phyloP scores from a whole-genome alignment of 495 filamentous ascomycete genomes.

The Lepraria neglecta region DNA sequence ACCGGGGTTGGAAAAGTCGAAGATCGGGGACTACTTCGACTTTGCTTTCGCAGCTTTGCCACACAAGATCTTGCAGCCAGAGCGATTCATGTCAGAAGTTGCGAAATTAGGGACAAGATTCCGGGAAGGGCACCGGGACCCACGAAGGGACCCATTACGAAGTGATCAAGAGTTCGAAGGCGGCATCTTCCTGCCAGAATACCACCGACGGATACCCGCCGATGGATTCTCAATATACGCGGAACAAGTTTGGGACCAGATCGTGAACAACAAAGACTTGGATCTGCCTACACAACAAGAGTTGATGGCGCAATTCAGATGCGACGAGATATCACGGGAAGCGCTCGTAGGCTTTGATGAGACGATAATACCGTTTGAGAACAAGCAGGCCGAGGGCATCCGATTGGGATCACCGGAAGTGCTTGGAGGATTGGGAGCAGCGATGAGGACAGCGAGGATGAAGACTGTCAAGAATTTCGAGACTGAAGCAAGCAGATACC shows the following conservation, averaged over 20 bases:
- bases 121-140: conserved; percentile 65
- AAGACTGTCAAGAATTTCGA: conserved; percentile 79
- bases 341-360: conserved; percentile 79
- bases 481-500: conserved; percentile 83
- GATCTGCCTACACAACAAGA: conserved; percentile 97
- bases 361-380: conserved; percentile 75
- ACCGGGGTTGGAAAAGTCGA: conserved; percentile 74
- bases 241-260: conserved; percentile 93
- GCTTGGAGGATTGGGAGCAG: conserved; percentile 66
- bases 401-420: conserved; percentile 64
- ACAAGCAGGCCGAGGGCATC: conserved; percentile 67
- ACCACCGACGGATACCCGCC: conserved; percentile 90
- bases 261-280: conserved; percentile 95
- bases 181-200: conserved; percentile 84
- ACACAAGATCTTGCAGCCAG: conserved; percentile 92
- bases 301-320: conserved; percentile 91
- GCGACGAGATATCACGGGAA: conserved; percentile 89
- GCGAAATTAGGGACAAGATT: conserved; percentile 76
- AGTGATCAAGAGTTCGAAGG: conserved; percentile 65
- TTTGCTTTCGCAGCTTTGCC: conserved; percentile 94
- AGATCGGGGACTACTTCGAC: conserved; percentile 95
- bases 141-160: conserved; percentile 45
- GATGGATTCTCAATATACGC: conserved; percentile 93
- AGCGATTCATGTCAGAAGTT: conserved; percentile 79
- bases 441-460: conserved; percentile 64